Evolutionary conservation across 495 filamentous ascomycete species (phyloP).

Genomic region (Parmelia sp.): DNA sequence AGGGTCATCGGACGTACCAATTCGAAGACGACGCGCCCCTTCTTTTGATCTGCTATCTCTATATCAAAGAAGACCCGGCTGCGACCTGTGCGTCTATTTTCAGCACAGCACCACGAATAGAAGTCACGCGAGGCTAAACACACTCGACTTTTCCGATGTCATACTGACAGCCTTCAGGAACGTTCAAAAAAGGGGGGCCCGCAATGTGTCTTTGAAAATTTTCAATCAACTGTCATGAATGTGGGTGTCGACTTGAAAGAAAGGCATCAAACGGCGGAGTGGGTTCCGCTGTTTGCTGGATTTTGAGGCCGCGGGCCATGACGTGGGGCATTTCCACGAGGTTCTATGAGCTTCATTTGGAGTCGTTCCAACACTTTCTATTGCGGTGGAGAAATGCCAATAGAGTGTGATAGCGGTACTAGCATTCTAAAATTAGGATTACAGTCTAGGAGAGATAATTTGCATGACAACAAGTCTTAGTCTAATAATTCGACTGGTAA

Average conservation of each 20-base stretch:
- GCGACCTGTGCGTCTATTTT: constrained; percentile 27
- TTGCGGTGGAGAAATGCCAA: not conserved
- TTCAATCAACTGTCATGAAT: not conserved
- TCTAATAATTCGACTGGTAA: constrained; percentile 19
- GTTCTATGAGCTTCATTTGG: constrained; percentile 9
- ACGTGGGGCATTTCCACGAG: constrained; percentile 11
- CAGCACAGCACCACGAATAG: not conserved
- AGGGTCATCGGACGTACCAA: constrained; percentile 46
- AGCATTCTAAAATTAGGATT: not conserved
- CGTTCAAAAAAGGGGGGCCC: not conserved
- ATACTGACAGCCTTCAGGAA: not conserved
- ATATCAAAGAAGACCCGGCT: constrained; percentile 87
- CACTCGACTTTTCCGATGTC: constrained; percentile 21
- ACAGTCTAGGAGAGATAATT: not conserved
- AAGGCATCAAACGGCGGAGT: not conserved
- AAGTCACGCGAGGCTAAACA: not conserved
- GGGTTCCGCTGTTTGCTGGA: not conserved
- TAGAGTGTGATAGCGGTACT: not conserved
- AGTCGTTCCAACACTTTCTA: not conserved
- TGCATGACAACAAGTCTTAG: not conserved
- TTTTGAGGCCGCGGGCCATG: constrained; percentile 7
- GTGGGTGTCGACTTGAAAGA: not conserved
- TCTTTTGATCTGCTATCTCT: constrained; percentile 61
- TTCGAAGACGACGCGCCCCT: constrained; percentile 75
- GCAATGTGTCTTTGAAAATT: not conserved